A percentile compares a stretch with the other conserved stretches of the same genome.
Evolutionary conservation across 768 basidiomycete genomes (phyloP).

Genomic region (Pulveroboletus sp.): DNA sequence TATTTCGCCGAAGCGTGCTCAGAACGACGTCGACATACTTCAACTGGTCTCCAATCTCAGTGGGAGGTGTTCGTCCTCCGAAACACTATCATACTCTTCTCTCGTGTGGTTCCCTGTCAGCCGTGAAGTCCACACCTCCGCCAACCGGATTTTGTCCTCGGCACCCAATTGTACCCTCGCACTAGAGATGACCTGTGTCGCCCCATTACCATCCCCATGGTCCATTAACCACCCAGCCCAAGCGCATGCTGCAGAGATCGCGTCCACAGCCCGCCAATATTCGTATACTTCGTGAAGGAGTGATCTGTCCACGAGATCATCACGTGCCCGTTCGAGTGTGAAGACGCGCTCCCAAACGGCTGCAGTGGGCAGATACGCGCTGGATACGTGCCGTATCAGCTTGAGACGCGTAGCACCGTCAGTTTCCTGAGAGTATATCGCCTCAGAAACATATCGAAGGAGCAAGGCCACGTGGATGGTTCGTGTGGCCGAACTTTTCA

Average conservation of each 20-base stretch:
- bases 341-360: conserved; percentile 44
- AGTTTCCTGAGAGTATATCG: conserved; percentile 21
- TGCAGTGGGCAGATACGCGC: conserved; percentile 39
- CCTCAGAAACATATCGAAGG: conserved; percentile 38
- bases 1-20: background rate
- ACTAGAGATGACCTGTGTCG: conserved; percentile 34
- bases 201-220: conserved; percentile 38
- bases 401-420: conserved; percentile 18
- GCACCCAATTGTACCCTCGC: conserved; percentile 26
- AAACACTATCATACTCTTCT: conserved; percentile 7
- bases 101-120: conserved; percentile 9
- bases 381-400: conserved; percentile 38
- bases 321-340: conserved; percentile 21
- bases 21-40: background rate
- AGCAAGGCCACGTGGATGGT: conserved; percentile 46
- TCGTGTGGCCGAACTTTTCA: conserved; percentile 36
- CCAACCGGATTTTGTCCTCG: conserved; percentile 31
- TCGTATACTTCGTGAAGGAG: conserved; percentile 33
- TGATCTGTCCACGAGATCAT: conserved; percentile 13
- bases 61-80: conserved; percentile 14
- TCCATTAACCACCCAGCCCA: conserved; percentile 48
- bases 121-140: conserved; percentile 32
- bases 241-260: conserved; percentile 34
- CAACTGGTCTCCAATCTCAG: conserved; percentile 10
- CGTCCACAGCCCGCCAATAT: conserved; percentile 39